These are phyloP conservation scores for Leccinum longicurvipes DNA, from an alignment of 768 basidiomycete genomes.

Conservation along the genomic window DNA sequence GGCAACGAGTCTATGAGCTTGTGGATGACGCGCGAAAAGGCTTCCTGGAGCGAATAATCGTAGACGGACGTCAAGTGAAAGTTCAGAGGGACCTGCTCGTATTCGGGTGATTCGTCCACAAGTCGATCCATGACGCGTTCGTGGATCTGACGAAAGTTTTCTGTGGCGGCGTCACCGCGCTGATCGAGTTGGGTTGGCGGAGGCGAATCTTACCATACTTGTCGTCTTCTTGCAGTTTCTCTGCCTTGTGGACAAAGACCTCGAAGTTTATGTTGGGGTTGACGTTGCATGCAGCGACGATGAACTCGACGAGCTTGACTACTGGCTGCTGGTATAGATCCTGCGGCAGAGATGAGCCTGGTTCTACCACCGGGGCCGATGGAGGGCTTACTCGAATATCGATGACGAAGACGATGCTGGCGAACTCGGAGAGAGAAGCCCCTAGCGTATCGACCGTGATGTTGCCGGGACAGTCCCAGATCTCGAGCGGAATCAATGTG, in stretches of 20 bases:
- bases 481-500: constrained; percentile 86
- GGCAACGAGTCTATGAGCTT: constrained; percentile 82
- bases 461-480: constrained; percentile 94
- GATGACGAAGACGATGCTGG: constrained; percentile 88
- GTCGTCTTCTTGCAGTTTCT: constrained; percentile 88
- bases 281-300: constrained; percentile 69
- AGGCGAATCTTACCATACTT: constrained; percentile 63
- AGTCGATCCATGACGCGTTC: constrained; percentile 83
- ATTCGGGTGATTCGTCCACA: constrained; percentile 69
- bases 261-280: constrained; percentile 80
- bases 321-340: constrained; percentile 85
- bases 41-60: constrained; percentile 88
- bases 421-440: constrained; percentile 71
- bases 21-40: constrained; percentile 87
- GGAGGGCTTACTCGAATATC: constrained; percentile 75
- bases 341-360: constrained; percentile 34
- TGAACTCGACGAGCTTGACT: constrained; percentile 75
- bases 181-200: background rate
- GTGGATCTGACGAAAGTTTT: constrained; percentile 89
- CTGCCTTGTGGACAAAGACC: constrained; percentile 94
- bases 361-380: background rate
- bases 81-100: constrained; percentile 74
- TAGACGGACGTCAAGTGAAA: constrained; percentile 93
- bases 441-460: constrained; percentile 77
- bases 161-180: constrained; percentile 38